These are phyloP conservation scores for Trapa bicornis DNA, from an alignment of 345 rosid genomes.

Conservation along the genomic window DNA sequence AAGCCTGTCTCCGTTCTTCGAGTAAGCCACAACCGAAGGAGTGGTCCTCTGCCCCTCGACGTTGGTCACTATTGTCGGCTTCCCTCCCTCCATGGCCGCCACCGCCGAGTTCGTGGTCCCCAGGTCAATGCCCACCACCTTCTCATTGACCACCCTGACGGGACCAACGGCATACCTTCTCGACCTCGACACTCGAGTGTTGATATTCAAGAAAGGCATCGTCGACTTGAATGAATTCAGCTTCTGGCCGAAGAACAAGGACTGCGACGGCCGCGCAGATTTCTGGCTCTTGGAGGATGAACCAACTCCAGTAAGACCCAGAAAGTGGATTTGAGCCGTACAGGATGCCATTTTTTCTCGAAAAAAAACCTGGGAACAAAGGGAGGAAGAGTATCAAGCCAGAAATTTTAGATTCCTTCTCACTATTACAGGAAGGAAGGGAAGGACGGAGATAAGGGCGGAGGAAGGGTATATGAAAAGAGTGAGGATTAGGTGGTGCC, in stretches of 20 bases:
- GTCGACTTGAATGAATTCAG: conserved; percentile 18
- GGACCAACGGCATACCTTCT: conserved; percentile 44
- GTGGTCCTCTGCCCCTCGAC: conserved; percentile 98
- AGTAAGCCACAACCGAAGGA: conserved; percentile 92
- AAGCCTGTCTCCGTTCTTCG: conserved; percentile 73
- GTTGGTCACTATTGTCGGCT: conserved; percentile 89
- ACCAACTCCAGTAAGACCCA: conserved; percentile 19
- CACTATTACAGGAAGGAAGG: neutral
- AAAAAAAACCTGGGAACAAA: neutral
- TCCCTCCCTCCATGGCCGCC: conserved; percentile 99
- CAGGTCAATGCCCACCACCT: conserved; percentile 87
- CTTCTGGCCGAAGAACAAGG: conserved; percentile 49
- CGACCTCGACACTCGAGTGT: conserved; percentile 10
- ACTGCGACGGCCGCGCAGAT: conserved; percentile 12
- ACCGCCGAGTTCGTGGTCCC: conserved; percentile 98
- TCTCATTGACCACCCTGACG: conserved; percentile 61
- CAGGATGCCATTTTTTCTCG: conserved; percentile 50
- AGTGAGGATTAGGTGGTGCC: conserved; percentile 31
- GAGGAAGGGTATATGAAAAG: conserved; percentile 18
- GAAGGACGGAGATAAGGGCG: neutral
- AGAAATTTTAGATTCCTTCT: no score
- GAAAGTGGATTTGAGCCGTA: conserved; percentile 60
- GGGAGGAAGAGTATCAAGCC: conserved; percentile 1
- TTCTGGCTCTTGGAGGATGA: conserved; percentile 8
- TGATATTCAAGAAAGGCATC: conserved; percentile 34